Evolutionary conservation across 495 filamentous ascomycete genomes (phyloP), one percentile per base, ranked within the genome.

Genomic region (Astrothelium macrocarpum): DNA sequence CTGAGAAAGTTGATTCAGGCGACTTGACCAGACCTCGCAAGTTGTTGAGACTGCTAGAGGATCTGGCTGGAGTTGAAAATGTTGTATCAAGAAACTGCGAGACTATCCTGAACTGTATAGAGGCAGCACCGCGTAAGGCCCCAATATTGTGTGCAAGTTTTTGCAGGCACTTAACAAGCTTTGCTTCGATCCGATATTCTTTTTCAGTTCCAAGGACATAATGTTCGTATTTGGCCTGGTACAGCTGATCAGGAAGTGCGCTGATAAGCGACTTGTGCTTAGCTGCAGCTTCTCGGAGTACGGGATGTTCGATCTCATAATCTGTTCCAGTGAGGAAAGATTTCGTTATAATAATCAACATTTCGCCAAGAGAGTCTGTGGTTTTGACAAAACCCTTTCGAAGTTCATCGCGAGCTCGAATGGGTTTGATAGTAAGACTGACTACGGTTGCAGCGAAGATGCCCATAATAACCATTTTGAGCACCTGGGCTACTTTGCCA

Each of bases 381-480:
- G 84, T 83, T 45, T 82, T 87, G 32, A 85, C 84, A 75, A 97
- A 84, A 32, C 88, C 86, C 59, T 88, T 76, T 43, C 90, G 85
- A 62, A 97, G 79, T 60, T 90, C 83, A 39, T 77, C 82, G 11
- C 90, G 82, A 25, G 93, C 93, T 45, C 88, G 94, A 9, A 88
- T 83, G 23, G 93, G 90, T 79, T 90, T 89, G 39, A 97, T 77
- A 46, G 87, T 65, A 39, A 96, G 79, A 45, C 88, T 90, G 5
- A 96, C 86, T n/a, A 82, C 74, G 25, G 88, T 89, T 9, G 91
- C 86, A 59, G 82, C 81, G 10, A 84, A 67, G 18, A 94, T 85
- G 7, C 90, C 92, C 88, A 96, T 90, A 32, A 92, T 69, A 18
- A 98, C 82, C 82, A 97, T 96, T 69, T 91, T 92, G 70, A 96